A percentile compares a stretch with the other conserved stretches of the same genome.
Evolutionary conservation across 1,139 yeast genomes (phyloP).

Genomic region (Geotrichum siamense): DNA sequence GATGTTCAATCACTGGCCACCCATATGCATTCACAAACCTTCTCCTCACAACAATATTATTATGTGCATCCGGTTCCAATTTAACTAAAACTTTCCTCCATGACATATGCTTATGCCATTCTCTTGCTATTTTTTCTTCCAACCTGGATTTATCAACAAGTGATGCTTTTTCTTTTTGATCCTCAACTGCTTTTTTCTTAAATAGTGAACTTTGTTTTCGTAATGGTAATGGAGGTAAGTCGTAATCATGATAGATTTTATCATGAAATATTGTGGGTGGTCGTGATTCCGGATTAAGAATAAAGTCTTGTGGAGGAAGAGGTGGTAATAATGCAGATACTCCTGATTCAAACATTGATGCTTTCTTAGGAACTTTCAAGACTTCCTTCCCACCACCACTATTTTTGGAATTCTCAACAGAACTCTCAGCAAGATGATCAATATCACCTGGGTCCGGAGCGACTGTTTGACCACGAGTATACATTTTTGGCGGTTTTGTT

Average conservation of each 20-base stretch:
- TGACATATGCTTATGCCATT: constrained; percentile 74
- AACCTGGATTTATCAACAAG: constrained; percentile 39
- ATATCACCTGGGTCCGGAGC: constrained; percentile 21
- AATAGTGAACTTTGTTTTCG: constrained; percentile 24
- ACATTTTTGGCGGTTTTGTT: constrained; percentile 30
- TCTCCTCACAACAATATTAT: constrained; percentile 83
- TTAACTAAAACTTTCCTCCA: constrained; percentile 92
- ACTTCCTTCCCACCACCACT: constrained; percentile 6
- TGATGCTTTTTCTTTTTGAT: constrained; percentile 10
- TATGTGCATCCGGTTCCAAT: constrained; percentile 90
- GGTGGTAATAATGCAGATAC: constrained; percentile 81
- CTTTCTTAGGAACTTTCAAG: constrained; percentile 47
- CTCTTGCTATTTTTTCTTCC: constrained; percentile 83
- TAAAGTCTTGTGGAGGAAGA: constrained; percentile 61
- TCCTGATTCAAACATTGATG: constrained; percentile 79
- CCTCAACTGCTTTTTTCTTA: constrained; percentile 23
- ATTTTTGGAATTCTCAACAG: neutral
- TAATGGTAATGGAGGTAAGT: constrained; percentile 48
- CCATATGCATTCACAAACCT: constrained; percentile 92
- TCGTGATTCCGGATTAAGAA: constrained; percentile 57
- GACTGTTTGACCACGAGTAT: constrained; percentile 31
- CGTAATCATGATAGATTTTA: constrained; percentile 56
- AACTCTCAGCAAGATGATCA: constrained; percentile 19
- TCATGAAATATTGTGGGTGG: constrained; percentile 67
- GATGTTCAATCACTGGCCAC: constrained; percentile 85